Percentiles rank a stretch among this genome's conserved stretches.
Evolutionary conservation across 2,329 filamentous ascomycete genomes (phyloP).

Genomic region (Pseudonectria foliicola): DNA sequence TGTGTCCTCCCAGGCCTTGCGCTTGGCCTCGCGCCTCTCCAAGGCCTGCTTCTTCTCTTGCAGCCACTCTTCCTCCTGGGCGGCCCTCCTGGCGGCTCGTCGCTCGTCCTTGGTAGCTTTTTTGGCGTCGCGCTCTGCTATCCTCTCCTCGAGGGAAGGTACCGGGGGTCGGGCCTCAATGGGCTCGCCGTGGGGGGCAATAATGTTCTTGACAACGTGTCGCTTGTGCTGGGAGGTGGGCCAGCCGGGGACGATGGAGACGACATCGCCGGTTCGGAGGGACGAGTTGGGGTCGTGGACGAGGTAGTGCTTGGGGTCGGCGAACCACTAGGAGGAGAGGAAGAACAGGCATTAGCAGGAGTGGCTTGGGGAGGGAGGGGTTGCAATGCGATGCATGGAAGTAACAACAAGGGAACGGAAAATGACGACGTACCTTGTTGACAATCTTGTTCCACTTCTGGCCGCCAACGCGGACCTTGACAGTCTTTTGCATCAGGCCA

Average conservation of each 20-base stretch:
- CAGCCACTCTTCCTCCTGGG: conserved; percentile 15
- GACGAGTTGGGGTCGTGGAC: conserved; percentile 75
- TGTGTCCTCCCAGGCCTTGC: conserved; percentile 16
- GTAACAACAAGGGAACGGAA: not conserved
- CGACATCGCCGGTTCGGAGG: conserved; percentile 65
- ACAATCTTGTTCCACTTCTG: conserved; percentile 67
- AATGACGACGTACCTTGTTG: conserved; percentile 51
- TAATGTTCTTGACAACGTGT: conserved; percentile 68
- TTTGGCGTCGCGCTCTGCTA: conserved; percentile 46
- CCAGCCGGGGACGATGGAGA: conserved; percentile 61
- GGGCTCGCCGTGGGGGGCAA: conserved; percentile 59
- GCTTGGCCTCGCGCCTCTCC: conserved; percentile 18
- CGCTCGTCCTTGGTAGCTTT: conserved; percentile 51
- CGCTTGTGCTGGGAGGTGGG: conserved; percentile 59
- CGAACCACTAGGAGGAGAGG: conserved; percentile 54
- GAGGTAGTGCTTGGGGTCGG: conserved; percentile 56
- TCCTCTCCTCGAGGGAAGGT: conserved; percentile 55
- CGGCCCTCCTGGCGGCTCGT: conserved; percentile 29
- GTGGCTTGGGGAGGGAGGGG: too few species aligned
- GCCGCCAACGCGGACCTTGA: conserved; percentile 67
- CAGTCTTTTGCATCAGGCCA: conserved; percentile 70
- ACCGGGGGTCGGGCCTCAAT: conserved; percentile 59
- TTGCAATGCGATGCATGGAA: not conserved
- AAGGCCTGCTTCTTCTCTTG: conserved; percentile 20
- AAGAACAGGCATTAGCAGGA: conserved; percentile 1